These are phyloP conservation scores for Lenzites betulinus DNA, from an alignment of 768 basidiomycete genomes.

Conservation along the genomic window DNA sequence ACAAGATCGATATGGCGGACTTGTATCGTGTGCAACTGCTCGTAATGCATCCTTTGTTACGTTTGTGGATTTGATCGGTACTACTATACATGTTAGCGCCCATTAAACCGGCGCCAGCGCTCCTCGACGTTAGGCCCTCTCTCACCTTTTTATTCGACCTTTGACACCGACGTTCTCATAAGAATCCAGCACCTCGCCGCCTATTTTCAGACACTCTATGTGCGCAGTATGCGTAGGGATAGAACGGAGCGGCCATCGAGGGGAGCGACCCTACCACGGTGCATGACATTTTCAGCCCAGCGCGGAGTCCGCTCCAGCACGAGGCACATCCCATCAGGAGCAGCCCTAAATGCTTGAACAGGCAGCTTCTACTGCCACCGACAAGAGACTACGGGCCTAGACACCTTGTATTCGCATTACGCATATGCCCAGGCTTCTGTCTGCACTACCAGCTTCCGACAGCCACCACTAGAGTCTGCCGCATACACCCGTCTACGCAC, in stretches of 20 bases:
- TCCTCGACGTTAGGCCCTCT: background rate
- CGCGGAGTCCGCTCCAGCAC: slow-evolving; percentile 12
- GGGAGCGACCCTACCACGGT: background rate
- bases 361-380: slow-evolving; percentile 8
- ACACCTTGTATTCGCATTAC: slow-evolving; percentile 1
- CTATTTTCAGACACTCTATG: background rate
- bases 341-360: slow-evolving; percentile 12
- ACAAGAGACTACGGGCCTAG: background rate
- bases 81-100: background rate
- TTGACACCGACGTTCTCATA: background rate
- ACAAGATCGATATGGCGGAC: too few relatives aligned
- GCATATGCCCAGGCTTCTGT: background rate
- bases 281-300: slow-evolving; percentile 10
- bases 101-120: too few relatives aligned
- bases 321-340: slow-evolving; percentile 17
- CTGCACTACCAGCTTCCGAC: too few relatives aligned
- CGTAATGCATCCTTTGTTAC: too few relatives aligned
- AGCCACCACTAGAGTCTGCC: background rate
- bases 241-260: background rate
- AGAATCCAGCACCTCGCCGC: background rate
- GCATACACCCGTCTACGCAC: background rate
- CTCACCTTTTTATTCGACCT: background rate
- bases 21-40: too few relatives aligned
- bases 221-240: too few relatives aligned
- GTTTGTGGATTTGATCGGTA: background rate